phyloP scores from a whole-genome alignment of 768 basidiomycete genomes.

The Pleurotus ostreatus region DNA sequence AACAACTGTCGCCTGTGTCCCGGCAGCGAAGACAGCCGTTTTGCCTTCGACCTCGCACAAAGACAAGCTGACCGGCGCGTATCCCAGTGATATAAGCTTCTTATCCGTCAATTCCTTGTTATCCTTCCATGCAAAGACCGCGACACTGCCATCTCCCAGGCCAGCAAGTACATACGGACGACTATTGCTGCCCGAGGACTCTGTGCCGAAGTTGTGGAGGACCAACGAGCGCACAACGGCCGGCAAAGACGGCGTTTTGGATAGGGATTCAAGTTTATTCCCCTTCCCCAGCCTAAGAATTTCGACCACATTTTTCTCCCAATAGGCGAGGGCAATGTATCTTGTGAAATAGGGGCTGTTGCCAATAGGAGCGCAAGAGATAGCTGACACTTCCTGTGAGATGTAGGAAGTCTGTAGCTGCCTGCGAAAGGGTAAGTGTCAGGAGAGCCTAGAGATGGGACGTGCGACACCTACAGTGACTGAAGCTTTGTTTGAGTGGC shows the following conservation, averaged over 20 bases:
- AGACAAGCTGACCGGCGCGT: conserved; percentile 59
- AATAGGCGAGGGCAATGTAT: conserved; percentile 66
- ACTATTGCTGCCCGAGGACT: conserved; percentile 27
- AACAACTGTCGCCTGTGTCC: conserved; percentile 65
- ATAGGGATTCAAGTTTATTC: conserved; percentile 24
- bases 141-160: conserved; percentile 70
- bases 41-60: conserved; percentile 50
- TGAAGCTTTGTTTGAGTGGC: too few species aligned
- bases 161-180: conserved; percentile 66
- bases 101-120: conserved; percentile 36
- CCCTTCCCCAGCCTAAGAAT: conserved; percentile 37
- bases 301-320: conserved; percentile 64
- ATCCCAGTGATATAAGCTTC: conserved; percentile 64
- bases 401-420: conserved; percentile 10
- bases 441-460: too few species aligned
- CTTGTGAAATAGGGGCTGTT: conserved; percentile 38
- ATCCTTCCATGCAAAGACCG: conserved; percentile 47
- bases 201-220: conserved; percentile 57
- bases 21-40: conserved; percentile 63
- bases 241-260: conserved; percentile 32
- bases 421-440: conserved; percentile 9
- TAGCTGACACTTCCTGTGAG: conserved; percentile 57
- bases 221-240: conserved; percentile 43
- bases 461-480: too few species aligned
- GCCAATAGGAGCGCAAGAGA: conserved; percentile 62